These are phyloP conservation scores for Pyricularia sp. DNA, from an alignment of 2,329 filamentous ascomycete genomes.

Conservation along the genomic window DNA sequence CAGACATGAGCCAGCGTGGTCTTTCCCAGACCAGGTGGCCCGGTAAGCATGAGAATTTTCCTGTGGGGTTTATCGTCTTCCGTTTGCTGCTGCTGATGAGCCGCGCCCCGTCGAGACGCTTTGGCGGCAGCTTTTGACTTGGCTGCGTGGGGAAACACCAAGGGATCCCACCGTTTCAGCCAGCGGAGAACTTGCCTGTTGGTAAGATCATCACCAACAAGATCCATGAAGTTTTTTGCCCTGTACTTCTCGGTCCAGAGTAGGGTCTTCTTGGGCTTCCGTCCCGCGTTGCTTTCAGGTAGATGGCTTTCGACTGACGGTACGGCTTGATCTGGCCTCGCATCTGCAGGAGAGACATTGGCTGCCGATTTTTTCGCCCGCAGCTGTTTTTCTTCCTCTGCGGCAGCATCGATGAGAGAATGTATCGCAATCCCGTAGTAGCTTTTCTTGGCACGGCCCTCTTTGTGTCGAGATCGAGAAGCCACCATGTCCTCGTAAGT, in stretches of 20 bases:
- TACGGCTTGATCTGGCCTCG: constrained; percentile 18
- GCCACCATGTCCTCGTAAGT: constrained; percentile 58
- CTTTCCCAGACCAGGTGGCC: constrained; percentile 87
- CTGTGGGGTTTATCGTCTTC: constrained; percentile 65
- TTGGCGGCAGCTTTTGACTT: constrained; percentile 37
- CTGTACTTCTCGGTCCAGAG: constrained; percentile 98
- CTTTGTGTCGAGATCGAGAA: constrained; percentile 50
- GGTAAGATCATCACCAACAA: constrained; percentile 88
- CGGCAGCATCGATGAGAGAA: constrained; percentile 59
- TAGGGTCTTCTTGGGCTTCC: constrained; percentile 37
- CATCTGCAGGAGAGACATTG: background rate
- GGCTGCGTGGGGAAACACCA: constrained; percentile 72
- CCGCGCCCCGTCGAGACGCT: constrained; percentile 14
- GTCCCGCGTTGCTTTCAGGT: constrained; percentile 12
- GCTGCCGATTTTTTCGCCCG: constrained; percentile 12
- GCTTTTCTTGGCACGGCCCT: constrained; percentile 56
- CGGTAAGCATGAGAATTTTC: constrained; percentile 82
- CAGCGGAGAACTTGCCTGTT: constrained; percentile 83
- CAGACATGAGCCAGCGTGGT: constrained; percentile 95
- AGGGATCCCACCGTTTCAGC: constrained; percentile 86
- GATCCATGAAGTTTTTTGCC: constrained; percentile 78
- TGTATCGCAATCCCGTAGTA: constrained; percentile 95
- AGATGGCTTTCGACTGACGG: constrained; percentile 26
- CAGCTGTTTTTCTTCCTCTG: constrained; percentile 38
- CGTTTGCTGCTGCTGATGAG: constrained; percentile 29